These are phyloP conservation scores for Elongisporangium anandrum DNA, from an alignment of 352 stramenopile genomes.

Conservation along the genomic window DNA sequence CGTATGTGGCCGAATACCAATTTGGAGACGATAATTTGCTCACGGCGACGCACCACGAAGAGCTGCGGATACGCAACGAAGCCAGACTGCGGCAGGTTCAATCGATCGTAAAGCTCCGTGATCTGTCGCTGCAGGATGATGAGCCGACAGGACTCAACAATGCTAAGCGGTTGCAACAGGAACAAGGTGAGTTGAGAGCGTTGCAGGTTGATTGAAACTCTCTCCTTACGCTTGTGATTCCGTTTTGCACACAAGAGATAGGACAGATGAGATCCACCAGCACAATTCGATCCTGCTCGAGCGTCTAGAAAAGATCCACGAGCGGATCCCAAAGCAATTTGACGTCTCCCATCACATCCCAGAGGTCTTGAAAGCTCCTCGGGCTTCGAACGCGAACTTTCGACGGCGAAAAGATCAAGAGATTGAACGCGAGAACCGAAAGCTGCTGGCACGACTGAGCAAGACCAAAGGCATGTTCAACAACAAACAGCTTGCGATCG, in stretches of 20 bases:
- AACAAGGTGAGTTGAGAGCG: slow-evolving; percentile 27
- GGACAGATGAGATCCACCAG: slow-evolving; percentile 37
- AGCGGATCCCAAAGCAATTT: slow-evolving; percentile 48
- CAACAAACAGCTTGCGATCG: slow-evolving; percentile 38
- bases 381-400: slow-evolving; percentile 22
- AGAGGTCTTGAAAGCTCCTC: slow-evolving; percentile 29
- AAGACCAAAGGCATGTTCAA: slow-evolving; percentile 36
- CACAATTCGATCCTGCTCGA: slow-evolving; percentile 47
- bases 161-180: slow-evolving; percentile 47
- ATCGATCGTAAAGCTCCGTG: slow-evolving; percentile 24
- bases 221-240: neutral
- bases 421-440: slow-evolving; percentile 46
- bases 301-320: slow-evolving; percentile 51
- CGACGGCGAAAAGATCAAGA: slow-evolving; percentile 35
- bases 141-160: slow-evolving; percentile 30
- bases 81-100: slow-evolving; percentile 41
- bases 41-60: slow-evolving; percentile 42
- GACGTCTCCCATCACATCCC: slow-evolving; percentile 54
- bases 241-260: slow-evolving; percentile 20
- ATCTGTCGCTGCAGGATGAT: slow-evolving; percentile 23
- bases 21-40: slow-evolving; percentile 61
- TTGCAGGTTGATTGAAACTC: neutral
- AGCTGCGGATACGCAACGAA: slow-evolving; percentile 39
- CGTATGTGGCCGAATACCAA: slow-evolving; percentile 62
- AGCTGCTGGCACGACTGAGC: slow-evolving; percentile 32